Evolutionary conservation across 352 stramenopile genomes (phyloP).

Genomic region (Globisporangium cederbergense): DNA sequence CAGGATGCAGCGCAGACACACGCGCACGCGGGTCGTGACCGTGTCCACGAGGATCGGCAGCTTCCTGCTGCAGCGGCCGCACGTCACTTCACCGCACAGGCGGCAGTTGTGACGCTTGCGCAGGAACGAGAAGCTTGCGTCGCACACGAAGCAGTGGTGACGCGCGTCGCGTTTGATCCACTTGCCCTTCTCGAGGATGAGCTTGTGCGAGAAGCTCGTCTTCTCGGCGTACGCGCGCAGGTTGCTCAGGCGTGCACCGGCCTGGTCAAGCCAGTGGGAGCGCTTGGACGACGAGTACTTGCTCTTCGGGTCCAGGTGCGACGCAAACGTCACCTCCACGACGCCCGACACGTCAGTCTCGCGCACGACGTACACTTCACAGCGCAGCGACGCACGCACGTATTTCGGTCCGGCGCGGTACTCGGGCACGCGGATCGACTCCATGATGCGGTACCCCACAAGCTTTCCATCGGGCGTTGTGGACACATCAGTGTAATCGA

Average conservation of each 20-base stretch:
- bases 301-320: constrained; percentile 79
- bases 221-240: constrained; percentile 66
- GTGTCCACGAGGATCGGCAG: constrained; percentile 64
- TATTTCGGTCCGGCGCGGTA: constrained; percentile 52
- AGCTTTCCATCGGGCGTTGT: constrained; percentile 57
- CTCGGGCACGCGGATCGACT: constrained; percentile 78
- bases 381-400: constrained; percentile 68
- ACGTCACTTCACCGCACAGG: constrained; percentile 64
- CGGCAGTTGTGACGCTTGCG: constrained; percentile 76
- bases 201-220: constrained; percentile 56
- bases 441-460: constrained; percentile 71
- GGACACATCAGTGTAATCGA: constrained; percentile 83
- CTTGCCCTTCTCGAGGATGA: constrained; percentile 37
- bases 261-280: constrained; percentile 60
- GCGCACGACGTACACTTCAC: constrained; percentile 77
- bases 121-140: constrained; percentile 66
- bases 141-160: constrained; percentile 62
- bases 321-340: constrained; percentile 82
- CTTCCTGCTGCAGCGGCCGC: constrained; percentile 69
- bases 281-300: constrained; percentile 58
- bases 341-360: constrained; percentile 64
- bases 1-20: constrained; percentile 77
- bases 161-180: constrained; percentile 43
- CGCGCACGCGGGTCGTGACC: constrained; percentile 59
- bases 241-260: constrained; percentile 48